These are phyloP conservation scores for Saitozyma podzolica DNA, from an alignment of 768 basidiomycete species.

Conservation along the genomic window DNA sequence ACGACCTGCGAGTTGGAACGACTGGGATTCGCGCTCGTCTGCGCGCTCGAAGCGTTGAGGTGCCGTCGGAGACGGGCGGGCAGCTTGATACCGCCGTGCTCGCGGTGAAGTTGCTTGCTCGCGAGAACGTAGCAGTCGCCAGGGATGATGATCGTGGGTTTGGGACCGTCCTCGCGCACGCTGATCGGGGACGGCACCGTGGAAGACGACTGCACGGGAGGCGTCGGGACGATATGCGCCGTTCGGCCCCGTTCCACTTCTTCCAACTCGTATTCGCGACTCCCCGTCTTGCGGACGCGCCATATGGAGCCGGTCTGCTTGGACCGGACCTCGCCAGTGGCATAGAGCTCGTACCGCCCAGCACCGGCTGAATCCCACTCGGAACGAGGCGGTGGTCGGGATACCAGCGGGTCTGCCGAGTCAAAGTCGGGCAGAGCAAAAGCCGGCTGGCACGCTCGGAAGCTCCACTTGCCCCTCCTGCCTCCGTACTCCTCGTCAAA, in stretches of 20 bases:
- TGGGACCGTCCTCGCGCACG: not conserved
- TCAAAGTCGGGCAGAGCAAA: not conserved
- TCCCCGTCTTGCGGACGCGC: conserved; percentile 27
- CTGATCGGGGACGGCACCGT: no score
- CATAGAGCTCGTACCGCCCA: conserved; percentile 42
- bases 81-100: conserved; percentile 46
- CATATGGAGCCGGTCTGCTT: conserved; percentile 33
- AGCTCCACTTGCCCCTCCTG: conserved; percentile 52
- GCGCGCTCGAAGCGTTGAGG: not conserved
- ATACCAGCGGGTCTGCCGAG: conserved; percentile 21
- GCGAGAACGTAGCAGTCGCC: conserved; percentile 28
- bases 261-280: conserved; percentile 45
- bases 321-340: conserved; percentile 43
- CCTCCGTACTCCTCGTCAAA: conserved; percentile 53
- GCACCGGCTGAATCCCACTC: conserved; percentile 50
- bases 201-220: not conserved
- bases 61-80: conserved; percentile 3
- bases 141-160: conserved; percentile 3
- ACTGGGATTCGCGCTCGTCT: not conserved
- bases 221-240: not conserved
- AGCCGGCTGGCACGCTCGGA: conserved; percentile 33
- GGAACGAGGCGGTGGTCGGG: conserved; percentile 11
- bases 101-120: conserved; percentile 37
- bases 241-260: conserved; percentile 9
- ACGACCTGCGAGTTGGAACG: conserved; percentile 3